A percentile compares a stretch with the other conserved stretches of the same genome.
phyloP scores from a whole-genome alignment of 257 asterid species.

The Galeopsis tetrahit region DNA sequence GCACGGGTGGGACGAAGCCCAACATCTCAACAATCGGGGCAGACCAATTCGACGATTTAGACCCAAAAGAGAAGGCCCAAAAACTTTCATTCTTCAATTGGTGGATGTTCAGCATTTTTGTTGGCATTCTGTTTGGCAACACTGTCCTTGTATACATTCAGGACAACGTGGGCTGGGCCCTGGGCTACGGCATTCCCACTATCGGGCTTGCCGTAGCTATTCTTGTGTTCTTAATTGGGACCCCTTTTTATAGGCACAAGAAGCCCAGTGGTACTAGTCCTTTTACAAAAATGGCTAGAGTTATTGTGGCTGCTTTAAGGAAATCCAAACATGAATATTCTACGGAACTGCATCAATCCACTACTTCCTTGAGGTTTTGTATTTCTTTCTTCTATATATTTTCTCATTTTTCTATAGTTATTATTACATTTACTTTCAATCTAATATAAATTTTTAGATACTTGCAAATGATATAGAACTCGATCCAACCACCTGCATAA shows the following conservation, averaged over 20 bases:
- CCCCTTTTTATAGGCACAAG: conserved; percentile 42
- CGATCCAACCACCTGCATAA: too few species aligned
- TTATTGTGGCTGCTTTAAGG: conserved; percentile 37
- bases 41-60: conserved; percentile 40
- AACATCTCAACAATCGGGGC: conserved; percentile 46
- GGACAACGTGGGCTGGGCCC: conserved; percentile 44
- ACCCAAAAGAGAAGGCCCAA: conserved; percentile 39
- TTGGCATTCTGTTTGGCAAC: conserved; percentile 42
- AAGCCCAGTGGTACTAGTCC: conserved; percentile 37
- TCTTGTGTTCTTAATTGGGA: conserved; percentile 32
- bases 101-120: conserved; percentile 44
- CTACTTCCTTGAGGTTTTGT: conserved; percentile 34
- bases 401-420: too few species aligned
- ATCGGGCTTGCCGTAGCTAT: conserved; percentile 37
- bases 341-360: conserved; percentile 36
- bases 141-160: conserved; percentile 44
- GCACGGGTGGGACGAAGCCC: conserved; percentile 45
- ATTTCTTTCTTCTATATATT: too few species aligned
- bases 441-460: too few species aligned
- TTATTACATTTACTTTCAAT: too few species aligned
- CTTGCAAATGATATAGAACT: too few species aligned
- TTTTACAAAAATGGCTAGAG: conserved; percentile 37
- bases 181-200: conserved; percentile 44
- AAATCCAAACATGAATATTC: conserved; percentile 29
- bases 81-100: conserved; percentile 44